Base-by-base conservation (phyloP, 768 basidiomycete genomes). In the Porphyrellus cyaneotinctus region DNA sequence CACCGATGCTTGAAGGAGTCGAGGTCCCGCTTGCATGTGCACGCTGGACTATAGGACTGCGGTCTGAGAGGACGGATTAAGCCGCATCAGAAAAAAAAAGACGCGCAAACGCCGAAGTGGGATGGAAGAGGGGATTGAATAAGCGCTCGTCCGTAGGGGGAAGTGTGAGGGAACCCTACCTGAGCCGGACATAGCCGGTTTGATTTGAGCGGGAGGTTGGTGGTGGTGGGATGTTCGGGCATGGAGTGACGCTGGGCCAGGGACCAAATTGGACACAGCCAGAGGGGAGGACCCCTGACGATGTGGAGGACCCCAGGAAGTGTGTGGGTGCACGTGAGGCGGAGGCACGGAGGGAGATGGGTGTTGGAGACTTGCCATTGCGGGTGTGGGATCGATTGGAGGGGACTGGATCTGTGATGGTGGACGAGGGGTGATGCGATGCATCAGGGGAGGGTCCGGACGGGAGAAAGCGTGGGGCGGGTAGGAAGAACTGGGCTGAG, bases 281-380 rank as follows among this genome's bases (percentile, higher is more conserved):
- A 59, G 64, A 47, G 62, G 55, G 41, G 66, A 64, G 68, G 67
- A 68, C 67, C 67, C 67, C 67, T 67, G 65, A 52, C 65, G 65
- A 44, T 58, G 49, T 12, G 42, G 28, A 45, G 64, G 67, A 70
- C 67, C 67, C 67, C 67, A 70, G 63, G 69, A 6, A 57, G 62
- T 15, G 54, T 56, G 66, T 32, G 64, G 43, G 52, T 59, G 68
- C 65, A 67, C 65, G 65, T 67, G 65, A 63, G 66, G 60, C 2
- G 61, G 53, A 28, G 65, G 66, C n/a, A 55, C 58, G 33, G 64
- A 57, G 26, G 66, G 64, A 31, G 66, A 64, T 30, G 67, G 67
- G 48, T 70, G 67, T 13, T 68, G 67, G 3, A 68, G 30, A 41
- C 69, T 70, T 4, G 67, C 67, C 69, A 70, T 68, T 31, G 67